phyloP scores from a whole-genome alignment of 192 early-diverging fungal species.

The Powellomyces hirtus region DNA sequence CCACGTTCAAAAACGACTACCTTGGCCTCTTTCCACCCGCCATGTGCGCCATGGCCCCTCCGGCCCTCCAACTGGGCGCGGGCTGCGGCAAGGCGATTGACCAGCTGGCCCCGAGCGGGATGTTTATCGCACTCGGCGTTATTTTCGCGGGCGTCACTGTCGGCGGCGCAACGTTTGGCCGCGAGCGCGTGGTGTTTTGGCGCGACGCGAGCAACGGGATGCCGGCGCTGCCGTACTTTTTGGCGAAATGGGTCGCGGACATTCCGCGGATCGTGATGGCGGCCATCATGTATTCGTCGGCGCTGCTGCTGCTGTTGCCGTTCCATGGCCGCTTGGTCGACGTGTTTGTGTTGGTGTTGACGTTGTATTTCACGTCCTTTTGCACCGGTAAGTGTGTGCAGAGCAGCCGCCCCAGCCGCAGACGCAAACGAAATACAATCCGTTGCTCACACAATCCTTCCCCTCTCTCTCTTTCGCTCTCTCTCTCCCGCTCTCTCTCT shows the following conservation, averaged over 20 bases:
- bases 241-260: constrained; percentile 61
- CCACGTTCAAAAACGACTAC: constrained; percentile 45
- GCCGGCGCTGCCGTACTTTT: constrained; percentile 57
- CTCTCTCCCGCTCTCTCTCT: no score
- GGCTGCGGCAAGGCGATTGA: constrained; percentile 23
- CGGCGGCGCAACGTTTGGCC: constrained; percentile 55
- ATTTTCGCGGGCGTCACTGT: constrained; percentile 62
- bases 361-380: constrained; percentile 56
- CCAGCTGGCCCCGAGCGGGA: constrained; percentile 43
- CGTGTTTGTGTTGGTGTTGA: constrained; percentile 46
- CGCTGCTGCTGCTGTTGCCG: constrained; percentile 60
- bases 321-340: constrained; percentile 29
- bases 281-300: constrained; percentile 51
- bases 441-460: no score
- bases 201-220: constrained; percentile 59
- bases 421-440: no score
- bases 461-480: no score
- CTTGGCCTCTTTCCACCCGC: constrained; percentile 46
- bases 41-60: constrained; percentile 47
- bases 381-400: constrained; percentile 49
- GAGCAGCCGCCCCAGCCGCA: no score
- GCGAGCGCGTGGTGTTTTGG: constrained; percentile 66
- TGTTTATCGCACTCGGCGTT: constrained; percentile 57
- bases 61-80: neutral
- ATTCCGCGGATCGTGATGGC: constrained; percentile 60